Base-by-base conservation (phyloP, 352 stramenopile species). In the Halophytophthora batemanensis region DNA sequence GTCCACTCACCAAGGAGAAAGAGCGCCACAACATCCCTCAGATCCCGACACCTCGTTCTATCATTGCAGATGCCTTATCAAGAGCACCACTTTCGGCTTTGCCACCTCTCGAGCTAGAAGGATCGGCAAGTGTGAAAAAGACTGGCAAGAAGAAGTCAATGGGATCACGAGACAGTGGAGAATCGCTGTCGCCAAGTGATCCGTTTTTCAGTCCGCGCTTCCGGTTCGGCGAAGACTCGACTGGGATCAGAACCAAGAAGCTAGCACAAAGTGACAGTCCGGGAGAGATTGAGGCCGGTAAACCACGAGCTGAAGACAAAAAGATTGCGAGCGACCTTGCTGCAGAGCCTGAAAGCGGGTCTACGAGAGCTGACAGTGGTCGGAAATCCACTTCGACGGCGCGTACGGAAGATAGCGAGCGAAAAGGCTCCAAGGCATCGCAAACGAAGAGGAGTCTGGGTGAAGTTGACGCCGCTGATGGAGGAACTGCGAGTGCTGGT, bases 161-260 rank as follows among this genome's bases (percentile, higher is more conserved):
- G 3, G 42, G 38, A 13, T n/a, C 39, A 15, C 13, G 31, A 34
- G 19, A 45, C 22, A n/a, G 31, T 28, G 50, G 50, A 42, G 34
- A 34, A 11, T 6, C 19, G 6, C 49, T 86, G 40, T 75, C 64
- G 2, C 75, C 78, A 5, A 67, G 64, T 8, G 75, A 87, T 51
- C 71, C 75, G 19, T 87, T 89, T 51, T 87, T 86, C 61, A 89
- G 75, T 34, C 78, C 75, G 25, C 66, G 73, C 12, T 87, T 80
- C 55, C 65, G 72, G n/a, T 88, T 86, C 40, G 61, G 76, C 17
- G 50, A 52, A 18, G 41, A 28, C 15, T 21, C 44, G 17, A n/a
- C 18, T 47, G 41, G 43, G 11, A 17, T 18, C 15, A 59, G 61
- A 15, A 3, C 37, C 5, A 65, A 54, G 19, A 50, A 50, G 22